Evolutionary conservation across 306 rosid species (phyloP).

Genomic region (Begonia peltatifolia): DNA sequence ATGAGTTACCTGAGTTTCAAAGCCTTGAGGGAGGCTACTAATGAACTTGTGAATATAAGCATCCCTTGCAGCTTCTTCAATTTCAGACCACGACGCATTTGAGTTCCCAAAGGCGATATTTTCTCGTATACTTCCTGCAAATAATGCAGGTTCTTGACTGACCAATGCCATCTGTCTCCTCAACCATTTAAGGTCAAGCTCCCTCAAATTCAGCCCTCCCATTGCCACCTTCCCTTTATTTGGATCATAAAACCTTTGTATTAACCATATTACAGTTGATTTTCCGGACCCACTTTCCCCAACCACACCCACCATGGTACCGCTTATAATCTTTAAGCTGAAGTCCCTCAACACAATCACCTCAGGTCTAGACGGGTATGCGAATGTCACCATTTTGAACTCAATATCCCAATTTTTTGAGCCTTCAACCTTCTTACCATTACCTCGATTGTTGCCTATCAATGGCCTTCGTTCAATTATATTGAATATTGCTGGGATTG

Average conservation of each 20-base stretch:
- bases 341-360: conserved; percentile 55
- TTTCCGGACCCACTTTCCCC: conserved; percentile 92
- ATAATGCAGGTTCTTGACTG: conserved; percentile 81
- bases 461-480: conserved; percentile 54
- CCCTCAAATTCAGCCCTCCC: conserved; percentile 65
- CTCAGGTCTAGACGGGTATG: conserved; percentile 78
- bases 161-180: conserved; percentile 78
- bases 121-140: conserved; percentile 68
- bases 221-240: conserved; percentile 58
- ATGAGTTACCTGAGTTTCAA: conserved; percentile 64
- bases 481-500: conserved; percentile 57
- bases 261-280: conserved; percentile 77
- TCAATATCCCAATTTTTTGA: conserved; percentile 41
- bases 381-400: conserved; percentile 68
- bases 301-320: conserved; percentile 66
- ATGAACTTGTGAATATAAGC: conserved; percentile 76
- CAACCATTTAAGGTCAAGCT: conserved; percentile 63
- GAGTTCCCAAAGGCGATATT: conserved; percentile 72
- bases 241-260: conserved; percentile 89
- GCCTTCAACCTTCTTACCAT: conserved; percentile 29
- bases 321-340: conserved; percentile 44
- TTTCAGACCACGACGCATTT: conserved; percentile 65
- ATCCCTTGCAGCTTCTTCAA: conserved; percentile 71
- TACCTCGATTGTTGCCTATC: conserved; percentile 21
- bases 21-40: conserved; percentile 79